Evolutionary conservation across 352 stramenopile species (phyloP).

Genomic region (Globisporangium cystogenes): DNA sequence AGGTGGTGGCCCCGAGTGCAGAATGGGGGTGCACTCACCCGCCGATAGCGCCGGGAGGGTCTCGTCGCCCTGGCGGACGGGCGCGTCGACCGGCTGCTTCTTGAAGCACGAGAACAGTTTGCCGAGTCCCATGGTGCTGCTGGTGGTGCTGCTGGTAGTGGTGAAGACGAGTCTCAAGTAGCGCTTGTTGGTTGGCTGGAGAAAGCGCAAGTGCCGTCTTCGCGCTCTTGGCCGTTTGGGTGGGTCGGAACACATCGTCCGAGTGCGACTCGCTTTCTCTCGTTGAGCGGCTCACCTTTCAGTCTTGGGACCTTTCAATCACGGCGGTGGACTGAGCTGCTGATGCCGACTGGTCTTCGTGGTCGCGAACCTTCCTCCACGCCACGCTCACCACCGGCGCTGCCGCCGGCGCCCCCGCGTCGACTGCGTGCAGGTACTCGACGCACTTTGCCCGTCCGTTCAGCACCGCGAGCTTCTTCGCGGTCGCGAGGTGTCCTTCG

Average conservation of each 20-base stretch:
- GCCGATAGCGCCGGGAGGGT: no score
- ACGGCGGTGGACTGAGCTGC: background rate
- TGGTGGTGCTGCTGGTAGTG: no score
- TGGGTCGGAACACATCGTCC: no score
- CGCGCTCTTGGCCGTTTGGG: no score
- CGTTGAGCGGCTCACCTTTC: background rate
- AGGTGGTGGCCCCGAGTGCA: background rate
- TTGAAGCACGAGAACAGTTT: background rate
- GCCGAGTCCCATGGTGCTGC: background rate
- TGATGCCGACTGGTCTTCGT: background rate
- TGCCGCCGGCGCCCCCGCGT: background rate
- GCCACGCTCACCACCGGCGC: background rate
- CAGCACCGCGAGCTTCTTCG: background rate
- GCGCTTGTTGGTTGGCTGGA: background rate
- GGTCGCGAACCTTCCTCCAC: background rate
- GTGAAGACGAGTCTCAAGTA: background rate
- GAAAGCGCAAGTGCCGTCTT: background rate
- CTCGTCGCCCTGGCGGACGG: background rate
- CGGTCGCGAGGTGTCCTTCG: background rate
- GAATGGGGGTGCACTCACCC: background rate
- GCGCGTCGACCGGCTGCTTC: background rate
- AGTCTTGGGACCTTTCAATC: background rate
- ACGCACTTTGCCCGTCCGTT: background rate
- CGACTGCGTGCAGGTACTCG: background rate
- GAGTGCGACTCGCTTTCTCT: no score